Percentiles rank a stretch among this genome's conserved stretches.
Evolutionary conservation across 306 rosid genomes (phyloP).

Genomic region (Quillaja saponaria): DNA sequence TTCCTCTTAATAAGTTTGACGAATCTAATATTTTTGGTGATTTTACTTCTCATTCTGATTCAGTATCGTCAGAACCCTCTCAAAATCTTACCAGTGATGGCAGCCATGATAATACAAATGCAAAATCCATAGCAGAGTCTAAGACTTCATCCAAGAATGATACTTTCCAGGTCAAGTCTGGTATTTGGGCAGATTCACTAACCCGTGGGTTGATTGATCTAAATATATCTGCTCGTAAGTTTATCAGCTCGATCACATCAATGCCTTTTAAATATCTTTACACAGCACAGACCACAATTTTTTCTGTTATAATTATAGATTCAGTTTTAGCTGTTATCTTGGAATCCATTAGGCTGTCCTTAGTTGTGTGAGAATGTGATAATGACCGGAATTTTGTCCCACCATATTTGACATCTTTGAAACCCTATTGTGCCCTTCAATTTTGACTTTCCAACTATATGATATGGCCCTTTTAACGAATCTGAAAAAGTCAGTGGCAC

Average conservation of each 20-base stretch:
- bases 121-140: conserved; percentile 43
- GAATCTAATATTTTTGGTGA: conserved; percentile 79
- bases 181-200: conserved; percentile 95
- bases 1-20: conserved; percentile 78
- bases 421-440: too few species aligned
- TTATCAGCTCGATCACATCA: conserved; percentile 22
- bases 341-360: background rate
- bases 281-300: background rate
- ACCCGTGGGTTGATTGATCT: conserved; percentile 99
- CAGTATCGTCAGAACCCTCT: conserved; percentile 59
- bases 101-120: conserved; percentile 39
- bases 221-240: conserved; percentile 95
- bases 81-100: conserved; percentile 43
- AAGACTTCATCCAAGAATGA: conserved; percentile 56
- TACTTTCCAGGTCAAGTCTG: conserved; percentile 83
- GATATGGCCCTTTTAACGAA: too few species aligned
- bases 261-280: background rate
- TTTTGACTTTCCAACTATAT: too few species aligned
- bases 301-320: too few species aligned
- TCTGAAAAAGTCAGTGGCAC: too few species aligned
- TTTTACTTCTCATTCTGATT: conserved; percentile 62
- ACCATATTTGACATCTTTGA: too few species aligned
- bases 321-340: too few species aligned
- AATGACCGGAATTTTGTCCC: too few species aligned
- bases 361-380: too few species aligned